These are phyloP conservation scores for Gossypium thurberi DNA, from an alignment of 345 rosid genomes.

Conservation along the genomic window DNA sequence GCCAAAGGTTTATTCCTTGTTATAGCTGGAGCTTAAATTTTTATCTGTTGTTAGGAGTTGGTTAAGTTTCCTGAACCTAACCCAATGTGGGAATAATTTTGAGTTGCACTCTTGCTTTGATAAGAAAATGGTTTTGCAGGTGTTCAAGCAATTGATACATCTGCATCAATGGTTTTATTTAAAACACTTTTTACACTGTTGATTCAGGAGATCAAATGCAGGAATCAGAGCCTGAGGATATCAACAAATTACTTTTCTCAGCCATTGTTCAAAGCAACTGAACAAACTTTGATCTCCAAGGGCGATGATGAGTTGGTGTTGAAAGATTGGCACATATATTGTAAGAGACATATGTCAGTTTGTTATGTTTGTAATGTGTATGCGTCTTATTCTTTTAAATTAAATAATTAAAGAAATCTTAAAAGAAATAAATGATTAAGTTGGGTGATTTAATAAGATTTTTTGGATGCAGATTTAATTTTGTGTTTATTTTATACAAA, in stretches of 20 bases:
- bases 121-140: background rate
- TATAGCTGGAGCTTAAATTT: background rate
- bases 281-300: background rate
- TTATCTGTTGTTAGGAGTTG: background rate
- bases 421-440: no score
- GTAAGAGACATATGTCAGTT: background rate
- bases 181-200: background rate
- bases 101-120: background rate
- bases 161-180: background rate
- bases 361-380: background rate
- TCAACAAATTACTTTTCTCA: constrained; percentile 73
- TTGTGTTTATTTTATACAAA: no score
- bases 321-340: no score
- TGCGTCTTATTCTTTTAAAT: no score
- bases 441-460: no score
- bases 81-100: background rate
- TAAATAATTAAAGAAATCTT: no score
- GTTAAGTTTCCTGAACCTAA: background rate
- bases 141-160: background rate
- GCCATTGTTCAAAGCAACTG: constrained; percentile 53
- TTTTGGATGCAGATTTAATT: no score
- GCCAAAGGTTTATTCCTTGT: background rate
- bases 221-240: constrained; percentile 49
- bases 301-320: background rate
- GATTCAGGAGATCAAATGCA: constrained; percentile 47